These are phyloP conservation scores for Trametes gibbosa DNA, from an alignment of 768 basidiomycete genomes.

Conservation along the genomic window DNA sequence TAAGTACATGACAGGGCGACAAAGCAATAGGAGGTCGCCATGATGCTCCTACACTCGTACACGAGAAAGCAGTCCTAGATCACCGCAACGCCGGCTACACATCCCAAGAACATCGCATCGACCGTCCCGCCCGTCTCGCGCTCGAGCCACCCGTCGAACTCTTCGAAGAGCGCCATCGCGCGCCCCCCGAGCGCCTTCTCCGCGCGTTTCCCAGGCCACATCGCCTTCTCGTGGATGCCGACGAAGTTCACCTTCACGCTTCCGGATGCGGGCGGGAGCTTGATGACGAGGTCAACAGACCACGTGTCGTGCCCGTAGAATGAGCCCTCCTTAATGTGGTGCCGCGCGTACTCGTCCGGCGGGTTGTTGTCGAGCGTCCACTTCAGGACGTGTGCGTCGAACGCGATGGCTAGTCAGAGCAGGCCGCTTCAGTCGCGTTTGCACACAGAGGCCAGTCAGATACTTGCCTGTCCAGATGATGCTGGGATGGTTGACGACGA, in stretches of 20 bases:
- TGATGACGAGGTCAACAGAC: constrained; percentile 68
- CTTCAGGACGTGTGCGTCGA: constrained; percentile 83
- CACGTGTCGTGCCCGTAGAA: constrained; percentile 78
- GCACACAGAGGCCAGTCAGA: neutral
- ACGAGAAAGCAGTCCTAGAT: constrained; percentile 30
- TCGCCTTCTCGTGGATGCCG: constrained; percentile 77
- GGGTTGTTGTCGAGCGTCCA: constrained; percentile 85
- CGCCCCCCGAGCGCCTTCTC: constrained; percentile 48
- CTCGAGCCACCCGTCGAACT: constrained; percentile 74
- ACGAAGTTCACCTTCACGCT: constrained; percentile 68
- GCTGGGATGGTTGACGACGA: constrained; percentile 73
- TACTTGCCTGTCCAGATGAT: constrained; percentile 80
- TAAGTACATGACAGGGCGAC: too few species aligned
- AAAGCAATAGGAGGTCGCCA: too few species aligned
- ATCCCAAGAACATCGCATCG: constrained; percentile 67
- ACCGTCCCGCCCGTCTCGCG: constrained; percentile 59
- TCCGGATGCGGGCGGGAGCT: constrained; percentile 37
- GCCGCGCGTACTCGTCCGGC: constrained; percentile 69
- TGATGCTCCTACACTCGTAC: too few species aligned
- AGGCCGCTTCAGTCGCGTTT: neutral
- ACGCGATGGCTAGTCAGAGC: constrained; percentile 63
- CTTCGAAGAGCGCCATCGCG: constrained; percentile 71
- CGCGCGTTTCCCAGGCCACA: constrained; percentile 71
- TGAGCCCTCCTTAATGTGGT: constrained; percentile 90
- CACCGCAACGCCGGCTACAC: constrained; percentile 57